Evolutionary conservation across 2,329 filamentous ascomycete species (phyloP).

Genomic region (Magnaporthiopsis rhizophila): DNA sequence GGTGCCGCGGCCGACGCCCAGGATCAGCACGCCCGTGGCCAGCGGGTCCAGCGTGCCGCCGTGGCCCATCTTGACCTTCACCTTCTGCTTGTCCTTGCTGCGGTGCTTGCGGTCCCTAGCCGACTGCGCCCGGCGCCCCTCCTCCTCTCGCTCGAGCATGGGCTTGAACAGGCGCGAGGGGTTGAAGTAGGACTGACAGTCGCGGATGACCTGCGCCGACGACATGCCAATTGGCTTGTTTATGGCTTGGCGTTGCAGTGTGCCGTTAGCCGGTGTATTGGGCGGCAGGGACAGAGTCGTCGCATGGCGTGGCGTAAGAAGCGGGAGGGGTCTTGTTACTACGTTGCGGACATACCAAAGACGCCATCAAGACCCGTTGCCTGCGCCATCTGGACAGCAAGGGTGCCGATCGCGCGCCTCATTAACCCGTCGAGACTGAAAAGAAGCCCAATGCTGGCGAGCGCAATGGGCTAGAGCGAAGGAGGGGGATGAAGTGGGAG

Average conservation of each 20-base stretch:
- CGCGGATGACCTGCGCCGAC: conserved; percentile 84
- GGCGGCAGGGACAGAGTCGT: conserved; percentile 4
- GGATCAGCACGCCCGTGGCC: conserved; percentile 85
- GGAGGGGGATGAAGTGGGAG: neutral
- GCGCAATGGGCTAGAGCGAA: neutral
- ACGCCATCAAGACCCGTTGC: conserved; percentile 39
- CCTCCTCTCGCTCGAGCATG: conserved; percentile 58
- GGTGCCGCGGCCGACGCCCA: conserved; percentile 81
- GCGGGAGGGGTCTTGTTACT: conserved; percentile 24
- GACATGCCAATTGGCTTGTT: conserved; percentile 84
- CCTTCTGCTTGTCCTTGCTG: conserved; percentile 44
- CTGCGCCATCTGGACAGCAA: neutral
- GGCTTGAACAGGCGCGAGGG: conserved; percentile 72
- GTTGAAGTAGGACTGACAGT: conserved; percentile 78
- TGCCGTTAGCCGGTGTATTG: conserved; percentile 5
- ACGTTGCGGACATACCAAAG: conserved; percentile 37
- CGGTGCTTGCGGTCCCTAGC: conserved; percentile 52
- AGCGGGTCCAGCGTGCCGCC: conserved; percentile 92
- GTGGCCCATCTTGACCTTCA: conserved; percentile 88
- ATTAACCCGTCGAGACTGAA: neutral
- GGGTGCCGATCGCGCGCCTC: neutral
- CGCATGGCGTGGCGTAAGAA: conserved; percentile 44
- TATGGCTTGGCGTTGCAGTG: conserved; percentile 52
- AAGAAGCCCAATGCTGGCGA: neutral
- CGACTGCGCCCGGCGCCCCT: conserved; percentile 44